phyloP scores from a whole-genome alignment of 345 rosid genomes.

The Salix viminalis region DNA sequence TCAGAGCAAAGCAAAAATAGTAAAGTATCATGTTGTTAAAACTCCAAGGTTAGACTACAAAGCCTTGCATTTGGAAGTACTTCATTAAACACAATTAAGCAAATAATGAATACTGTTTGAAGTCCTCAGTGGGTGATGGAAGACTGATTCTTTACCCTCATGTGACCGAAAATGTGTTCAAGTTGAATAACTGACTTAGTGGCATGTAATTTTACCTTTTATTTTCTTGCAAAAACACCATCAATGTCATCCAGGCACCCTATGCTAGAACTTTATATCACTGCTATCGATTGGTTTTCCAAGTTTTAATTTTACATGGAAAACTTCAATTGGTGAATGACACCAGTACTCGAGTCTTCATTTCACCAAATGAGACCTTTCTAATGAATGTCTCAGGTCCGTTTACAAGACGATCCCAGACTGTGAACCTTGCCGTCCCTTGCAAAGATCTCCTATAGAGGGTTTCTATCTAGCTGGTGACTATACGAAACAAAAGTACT shows the following conservation, averaged over 20 bases:
- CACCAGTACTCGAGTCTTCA: not conserved
- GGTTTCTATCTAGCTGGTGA: slow-evolving; percentile 94
- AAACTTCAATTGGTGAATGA: not conserved
- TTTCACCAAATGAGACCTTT: not conserved
- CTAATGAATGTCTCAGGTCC: slow-evolving; percentile 51
- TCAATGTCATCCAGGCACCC: not conserved
- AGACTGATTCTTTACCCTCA: not conserved
- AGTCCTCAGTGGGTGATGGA: not conserved
- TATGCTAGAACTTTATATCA: not conserved
- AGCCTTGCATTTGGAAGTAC: slow-evolving; percentile 1
- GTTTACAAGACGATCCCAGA: slow-evolving; percentile 83
- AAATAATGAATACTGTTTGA: not conserved
- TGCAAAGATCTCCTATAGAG: slow-evolving; percentile 79
- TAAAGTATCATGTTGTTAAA: slow-evolving; percentile 87
- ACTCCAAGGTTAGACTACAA: slow-evolving; percentile 70
- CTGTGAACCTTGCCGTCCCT: slow-evolving; percentile 90
- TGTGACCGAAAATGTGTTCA: not conserved
- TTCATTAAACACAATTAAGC: not conserved
- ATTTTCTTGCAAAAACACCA: not conserved
- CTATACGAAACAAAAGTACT: slow-evolving; percentile 90
- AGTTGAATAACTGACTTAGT: not conserved
- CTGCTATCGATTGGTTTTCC: not conserved
- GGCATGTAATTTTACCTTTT: not conserved
- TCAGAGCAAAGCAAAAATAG: slow-evolving; percentile 83
- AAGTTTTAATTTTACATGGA: not conserved